These are phyloP conservation scores for Platanus orientalis DNA, from an alignment of 164 flowering plant genomes.

Conservation along the genomic window DNA sequence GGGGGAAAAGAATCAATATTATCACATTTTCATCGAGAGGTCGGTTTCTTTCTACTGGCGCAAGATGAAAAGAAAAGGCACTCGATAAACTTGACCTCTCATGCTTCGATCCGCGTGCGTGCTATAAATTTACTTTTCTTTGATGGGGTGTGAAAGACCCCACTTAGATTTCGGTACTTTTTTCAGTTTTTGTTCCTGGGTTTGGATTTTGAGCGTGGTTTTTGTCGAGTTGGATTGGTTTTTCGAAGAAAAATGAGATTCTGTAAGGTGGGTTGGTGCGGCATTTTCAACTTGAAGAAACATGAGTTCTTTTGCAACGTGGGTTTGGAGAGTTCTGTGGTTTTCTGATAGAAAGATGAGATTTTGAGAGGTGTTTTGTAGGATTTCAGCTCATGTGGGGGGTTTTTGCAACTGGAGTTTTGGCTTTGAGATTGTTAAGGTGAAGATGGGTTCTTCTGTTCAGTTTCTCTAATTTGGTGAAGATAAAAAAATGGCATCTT, in stretches of 20 bases:
- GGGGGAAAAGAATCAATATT: constrained; percentile 11
- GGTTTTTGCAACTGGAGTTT: constrained; percentile 12
- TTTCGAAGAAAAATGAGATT: neutral
- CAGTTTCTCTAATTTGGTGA: constrained; percentile 5
- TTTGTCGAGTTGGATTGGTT: constrained; percentile 15
- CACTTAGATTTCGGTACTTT: constrained; percentile 40
- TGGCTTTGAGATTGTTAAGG: constrained; percentile 1
- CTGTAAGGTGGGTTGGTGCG: neutral
- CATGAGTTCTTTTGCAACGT: neutral
- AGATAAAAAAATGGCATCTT: constrained; percentile 19
- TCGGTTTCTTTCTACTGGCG: constrained; percentile 40
- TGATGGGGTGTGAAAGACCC: constrained; percentile 33
- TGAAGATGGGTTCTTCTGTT: constrained; percentile 19
- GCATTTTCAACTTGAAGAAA: neutral
- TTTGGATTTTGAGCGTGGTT: constrained; percentile 40
- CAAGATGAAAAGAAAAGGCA: constrained; percentile 21
- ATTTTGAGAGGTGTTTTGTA: neutral
- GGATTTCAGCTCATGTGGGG: constrained; percentile 4
- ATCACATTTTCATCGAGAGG: constrained; percentile 44
- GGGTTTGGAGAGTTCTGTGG: constrained; percentile 1
- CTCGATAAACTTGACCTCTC: constrained; percentile 22
- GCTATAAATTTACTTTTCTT: constrained; percentile 30
- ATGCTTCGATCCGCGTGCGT: constrained; percentile 53
- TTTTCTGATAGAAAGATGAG: constrained; percentile 5
- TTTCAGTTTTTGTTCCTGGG: constrained; percentile 52